Percentiles rank a stretch among this genome's conserved stretches.
phyloP scores from a whole-genome alignment of 176 grass and related monocot species.

The Eragrostis curvula region DNA sequence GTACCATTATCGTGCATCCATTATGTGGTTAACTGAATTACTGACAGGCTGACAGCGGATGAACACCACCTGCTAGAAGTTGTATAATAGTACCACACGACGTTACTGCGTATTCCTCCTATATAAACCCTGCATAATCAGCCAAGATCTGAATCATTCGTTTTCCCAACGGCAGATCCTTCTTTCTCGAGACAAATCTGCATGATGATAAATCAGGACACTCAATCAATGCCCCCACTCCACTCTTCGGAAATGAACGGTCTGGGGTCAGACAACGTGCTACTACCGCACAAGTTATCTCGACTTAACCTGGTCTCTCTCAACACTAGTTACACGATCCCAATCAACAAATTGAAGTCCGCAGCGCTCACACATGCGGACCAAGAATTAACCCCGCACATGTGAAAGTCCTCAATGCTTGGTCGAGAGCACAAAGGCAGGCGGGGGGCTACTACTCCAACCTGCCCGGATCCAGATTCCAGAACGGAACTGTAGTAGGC shows the following conservation, averaged over 20 bases:
- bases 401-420: not conserved
- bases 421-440: not conserved
- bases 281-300: not conserved
- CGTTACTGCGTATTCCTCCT: not conserved
- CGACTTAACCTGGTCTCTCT: too few relatives aligned
- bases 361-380: too few relatives aligned
- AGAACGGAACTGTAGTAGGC: slow-evolving; percentile 10
- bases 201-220: not conserved
- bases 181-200: not conserved
- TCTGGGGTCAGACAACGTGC: too few relatives aligned
- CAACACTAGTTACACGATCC: not conserved
- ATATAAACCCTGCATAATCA: not conserved
- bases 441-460: not conserved
- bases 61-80: not conserved
- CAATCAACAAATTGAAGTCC: not conserved
- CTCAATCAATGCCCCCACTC: not conserved
- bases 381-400: not conserved
- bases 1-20: not conserved
- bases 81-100: not conserved
- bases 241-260: too few relatives aligned
- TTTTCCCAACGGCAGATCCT: not conserved
- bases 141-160: not conserved
- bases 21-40: not conserved
- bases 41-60: not conserved
- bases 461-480: slow-evolving; percentile 1